These are phyloP conservation scores for Pseudevernia furfuracea DNA, from an alignment of 495 filamentous ascomycete genomes.

Conservation along the genomic window DNA sequence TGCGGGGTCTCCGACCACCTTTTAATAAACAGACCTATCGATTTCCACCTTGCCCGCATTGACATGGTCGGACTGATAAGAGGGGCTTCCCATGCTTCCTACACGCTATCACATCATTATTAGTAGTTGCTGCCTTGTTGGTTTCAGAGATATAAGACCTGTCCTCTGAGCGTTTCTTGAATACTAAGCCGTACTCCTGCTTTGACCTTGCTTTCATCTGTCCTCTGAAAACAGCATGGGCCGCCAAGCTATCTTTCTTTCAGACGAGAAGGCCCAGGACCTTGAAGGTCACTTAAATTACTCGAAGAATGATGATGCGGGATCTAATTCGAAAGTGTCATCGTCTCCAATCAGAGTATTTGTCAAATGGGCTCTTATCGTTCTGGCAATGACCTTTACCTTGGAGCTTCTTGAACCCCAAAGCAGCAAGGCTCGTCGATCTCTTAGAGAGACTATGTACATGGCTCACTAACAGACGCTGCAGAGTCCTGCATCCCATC, in stretches of 20 bases:
- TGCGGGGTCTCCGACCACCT: not conserved
- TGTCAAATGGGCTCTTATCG: slow-evolving; percentile 8
- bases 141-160: not conserved
- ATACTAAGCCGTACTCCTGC: not conserved
- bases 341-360: not conserved
- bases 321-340: not conserved
- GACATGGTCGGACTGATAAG: not conserved
- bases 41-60: not conserved
- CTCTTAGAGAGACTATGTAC: not conserved
- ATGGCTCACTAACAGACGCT: not conserved
- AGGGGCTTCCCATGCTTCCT: not conserved
- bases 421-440: slow-evolving; percentile 4
- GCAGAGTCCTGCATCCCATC: slow-evolving; percentile 1
- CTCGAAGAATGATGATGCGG: not conserved
- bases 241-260: slow-evolving; percentile 8
- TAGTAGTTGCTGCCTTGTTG: not conserved
- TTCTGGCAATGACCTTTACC: slow-evolving; percentile 8
- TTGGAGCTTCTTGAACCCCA: slow-evolving; percentile 2
- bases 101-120: no score
- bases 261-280: slow-evolving; percentile 11
- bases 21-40: not conserved
- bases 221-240: slow-evolving; percentile 3
- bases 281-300: not conserved
- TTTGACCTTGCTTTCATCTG: not conserved
- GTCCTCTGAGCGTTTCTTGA: not conserved